A percentile compares a stretch with the other conserved stretches of the same genome.
Conservation (phyloP, 768 basidiomycete species). For the Nevesoporus exiguus region DNA sequence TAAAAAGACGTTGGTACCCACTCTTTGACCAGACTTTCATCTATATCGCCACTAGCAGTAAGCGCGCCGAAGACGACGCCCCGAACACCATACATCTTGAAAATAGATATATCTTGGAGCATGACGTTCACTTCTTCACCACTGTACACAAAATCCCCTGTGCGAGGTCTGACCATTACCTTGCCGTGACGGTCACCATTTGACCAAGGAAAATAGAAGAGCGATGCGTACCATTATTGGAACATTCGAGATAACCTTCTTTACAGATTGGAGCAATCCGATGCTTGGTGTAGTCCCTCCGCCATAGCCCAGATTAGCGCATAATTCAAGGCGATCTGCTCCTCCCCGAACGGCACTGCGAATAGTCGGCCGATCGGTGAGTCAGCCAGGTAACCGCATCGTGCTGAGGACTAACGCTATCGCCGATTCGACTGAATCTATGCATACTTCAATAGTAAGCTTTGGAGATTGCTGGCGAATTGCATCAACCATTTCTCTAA, state of each 20-base stretch:
- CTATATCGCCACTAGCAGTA: slow-evolving; percentile 52
- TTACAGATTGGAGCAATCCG: slow-evolving; percentile 64
- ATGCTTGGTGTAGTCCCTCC: slow-evolving; percentile 82
- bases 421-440: slow-evolving; percentile 76
- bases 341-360: slow-evolving; percentile 66
- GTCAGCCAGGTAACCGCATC: not conserved
- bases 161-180: slow-evolving; percentile 79
- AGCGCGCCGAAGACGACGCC: slow-evolving; percentile 71
- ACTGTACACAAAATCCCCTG: slow-evolving; percentile 77
- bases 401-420: slow-evolving; percentile 44
- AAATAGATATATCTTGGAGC: slow-evolving; percentile 63
- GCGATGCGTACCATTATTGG: slow-evolving; percentile 69
- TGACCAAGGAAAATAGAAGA: not conserved
- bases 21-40: slow-evolving; percentile 55
- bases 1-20: slow-evolving; percentile 1
- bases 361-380: slow-evolving; percentile 6
- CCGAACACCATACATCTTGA: slow-evolving; percentile 53
- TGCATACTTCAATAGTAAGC: slow-evolving; percentile 56
- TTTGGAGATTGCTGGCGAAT: slow-evolving; percentile 3
- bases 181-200: slow-evolving; percentile 25
- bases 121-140: slow-evolving; percentile 66
- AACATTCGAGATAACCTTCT: slow-evolving; percentile 42
- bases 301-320: slow-evolving; percentile 63
- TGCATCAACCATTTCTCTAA: slow-evolving; percentile 3
- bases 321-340: slow-evolving; percentile 75